Evolutionary conservation across 164 flowering plant genomes (phyloP), one percentile per base, ranked within the genome.

Genomic region (Umbellularia californica): DNA sequence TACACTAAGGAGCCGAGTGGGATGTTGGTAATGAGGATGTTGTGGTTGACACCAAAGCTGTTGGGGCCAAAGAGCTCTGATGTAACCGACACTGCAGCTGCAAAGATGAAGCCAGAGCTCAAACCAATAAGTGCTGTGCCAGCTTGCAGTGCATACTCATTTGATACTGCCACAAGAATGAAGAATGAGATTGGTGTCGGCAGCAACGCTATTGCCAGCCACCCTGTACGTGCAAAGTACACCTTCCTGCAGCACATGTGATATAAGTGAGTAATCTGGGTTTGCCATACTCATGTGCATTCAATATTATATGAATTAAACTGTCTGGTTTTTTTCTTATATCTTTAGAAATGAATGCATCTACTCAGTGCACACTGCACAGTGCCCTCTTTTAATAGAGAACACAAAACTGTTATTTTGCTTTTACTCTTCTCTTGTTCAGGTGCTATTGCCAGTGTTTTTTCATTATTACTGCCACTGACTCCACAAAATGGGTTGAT

Each of bases 21-120:
- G 63, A 95, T 95, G 74, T 95, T 95, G 28, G 97, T 90, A 75
- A 95, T 90, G 73, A 95, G 83, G 72, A 95, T 89, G 86, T 95
- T 95, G 83, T 95, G 98, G 86, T 95, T 95, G 17, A 95, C 98
- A 0, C 60, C 60, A 5, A 90, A 85, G 66, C 90, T 90, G 41
- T 86, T 87, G 1, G 96, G 94, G 17, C 98, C 99, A 68, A 95
- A 95, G 2, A 93, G 86, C 82, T 95, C 97, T 0, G 99, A 89
- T 19, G 99, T 95, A 50, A 95, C 78, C 3, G 99, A 93, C 20
- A 92, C 98, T 0, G 99, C 96, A 0, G 98, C 96, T 1, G 99
- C 94, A 70, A 93, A 92, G 70, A 95, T 90, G 88, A 95, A 95
- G 5, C 99, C 98, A 0, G 99, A 93, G 82, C 97, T 93, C 68